Evolutionary conservation across 2,329 filamentous ascomycete species (phyloP).

Genomic region (Venturia asperata): DNA sequence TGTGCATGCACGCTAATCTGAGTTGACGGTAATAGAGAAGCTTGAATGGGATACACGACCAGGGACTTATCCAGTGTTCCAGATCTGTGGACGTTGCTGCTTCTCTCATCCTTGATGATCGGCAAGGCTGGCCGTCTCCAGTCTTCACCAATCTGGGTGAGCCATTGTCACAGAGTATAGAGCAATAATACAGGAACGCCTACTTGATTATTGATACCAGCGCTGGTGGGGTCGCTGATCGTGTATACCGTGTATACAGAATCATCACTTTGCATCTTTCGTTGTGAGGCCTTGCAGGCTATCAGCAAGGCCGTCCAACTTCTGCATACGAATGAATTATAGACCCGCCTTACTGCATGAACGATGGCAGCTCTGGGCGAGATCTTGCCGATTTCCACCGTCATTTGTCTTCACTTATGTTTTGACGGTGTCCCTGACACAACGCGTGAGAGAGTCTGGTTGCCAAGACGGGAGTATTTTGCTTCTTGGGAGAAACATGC

Average conservation of each 20-base stretch:
- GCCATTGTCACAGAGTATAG: too few species aligned
- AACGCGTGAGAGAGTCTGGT: background rate
- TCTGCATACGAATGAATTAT: background rate
- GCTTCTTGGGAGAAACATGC: background rate
- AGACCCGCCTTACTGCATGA: conserved; percentile 1
- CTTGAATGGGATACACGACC: background rate
- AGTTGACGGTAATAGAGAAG: background rate
- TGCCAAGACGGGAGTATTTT: background rate
- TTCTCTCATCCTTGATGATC: background rate
- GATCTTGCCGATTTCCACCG: too few species aligned
- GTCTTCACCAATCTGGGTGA: too few species aligned
- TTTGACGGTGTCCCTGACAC: background rate
- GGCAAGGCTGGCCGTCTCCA: background rate
- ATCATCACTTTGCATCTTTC: background rate
- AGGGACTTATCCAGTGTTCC: background rate
- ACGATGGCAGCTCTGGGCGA: background rate
- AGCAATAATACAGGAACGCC: too few species aligned
- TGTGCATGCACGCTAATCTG: background rate
- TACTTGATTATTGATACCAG: background rate
- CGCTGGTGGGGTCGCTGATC: background rate
- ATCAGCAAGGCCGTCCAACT: too few species aligned
- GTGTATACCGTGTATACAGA: too few species aligned
- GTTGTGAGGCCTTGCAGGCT: background rate
- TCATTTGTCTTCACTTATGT: background rate
- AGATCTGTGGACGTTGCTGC: background rate